Evolutionary conservation across 306 rosid species (phyloP).

Genomic region (Rosa lucieae): DNA sequence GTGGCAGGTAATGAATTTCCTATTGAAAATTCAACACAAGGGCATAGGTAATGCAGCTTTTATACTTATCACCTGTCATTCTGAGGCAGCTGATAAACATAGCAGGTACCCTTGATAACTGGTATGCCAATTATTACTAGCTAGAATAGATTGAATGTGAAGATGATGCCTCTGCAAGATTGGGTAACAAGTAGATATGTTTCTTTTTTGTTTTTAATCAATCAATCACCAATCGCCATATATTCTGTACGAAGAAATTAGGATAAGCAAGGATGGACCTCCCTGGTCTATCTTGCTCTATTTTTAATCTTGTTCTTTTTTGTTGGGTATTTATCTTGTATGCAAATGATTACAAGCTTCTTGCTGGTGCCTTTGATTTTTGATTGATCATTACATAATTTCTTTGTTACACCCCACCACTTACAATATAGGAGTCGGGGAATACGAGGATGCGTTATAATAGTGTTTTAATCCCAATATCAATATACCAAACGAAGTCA

Average conservation of each 20-base stretch:
- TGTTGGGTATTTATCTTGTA: conserved; percentile 39
- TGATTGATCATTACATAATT: conserved; percentile 14
- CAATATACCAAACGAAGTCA: not conserved
- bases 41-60: too few relatives aligned
- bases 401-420: not conserved
- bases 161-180: conserved; percentile 4
- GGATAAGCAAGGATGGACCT: conserved; percentile 31
- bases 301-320: conserved; percentile 1
- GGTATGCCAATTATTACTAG: too few relatives aligned
- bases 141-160: too few relatives aligned
- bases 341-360: conserved; percentile 34
- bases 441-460: not conserved
- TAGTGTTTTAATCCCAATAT: not conserved
- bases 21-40: too few relatives aligned
- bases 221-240: conserved; percentile 21
- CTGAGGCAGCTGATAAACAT: too few relatives aligned
- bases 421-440: too few relatives aligned
- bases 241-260: conserved; percentile 41
- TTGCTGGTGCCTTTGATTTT: conserved; percentile 39
- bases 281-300: conserved; percentile 26
- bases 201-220: conserved; percentile 37
- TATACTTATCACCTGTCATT: too few relatives aligned
- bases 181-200: conserved; percentile 18
- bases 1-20: too few relatives aligned
- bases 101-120: too few relatives aligned